These are phyloP conservation scores for Calonectria hawksworthii DNA, from an alignment of 2,329 filamentous ascomycete species.

Conservation along the genomic window DNA sequence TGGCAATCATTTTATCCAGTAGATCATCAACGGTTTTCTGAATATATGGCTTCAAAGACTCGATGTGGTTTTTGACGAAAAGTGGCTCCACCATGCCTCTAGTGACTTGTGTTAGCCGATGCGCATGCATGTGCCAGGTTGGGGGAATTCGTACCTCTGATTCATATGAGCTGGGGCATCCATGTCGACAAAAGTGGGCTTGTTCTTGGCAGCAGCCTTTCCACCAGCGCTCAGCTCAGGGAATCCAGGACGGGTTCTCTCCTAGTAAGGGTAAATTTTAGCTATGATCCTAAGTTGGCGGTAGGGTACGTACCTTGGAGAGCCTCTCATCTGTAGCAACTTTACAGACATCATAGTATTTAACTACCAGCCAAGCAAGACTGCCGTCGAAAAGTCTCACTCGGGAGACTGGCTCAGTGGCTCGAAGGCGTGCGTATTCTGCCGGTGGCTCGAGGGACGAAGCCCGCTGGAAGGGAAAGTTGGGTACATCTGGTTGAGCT, in stretches of 20 bases:
- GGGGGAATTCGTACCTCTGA: conserved; percentile 51
- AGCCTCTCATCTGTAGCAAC: conserved; percentile 61
- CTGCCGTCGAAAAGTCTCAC: conserved; percentile 63
- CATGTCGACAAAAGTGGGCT: conserved; percentile 66
- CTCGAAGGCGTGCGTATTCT: conserved; percentile 59
- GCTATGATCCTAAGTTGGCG: neutral
- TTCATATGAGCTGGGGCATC: conserved; percentile 62
- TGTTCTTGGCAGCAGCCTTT: conserved; percentile 62
- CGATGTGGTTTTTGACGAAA: conserved; percentile 56
- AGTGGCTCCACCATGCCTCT: conserved; percentile 62
- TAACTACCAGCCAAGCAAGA: conserved; percentile 62
- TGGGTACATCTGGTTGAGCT: conserved; percentile 15
- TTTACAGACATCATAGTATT: conserved; percentile 60
- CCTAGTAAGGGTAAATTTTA: conserved; percentile 37
- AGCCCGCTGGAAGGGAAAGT: conserved; percentile 39
- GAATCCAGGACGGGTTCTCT: conserved; percentile 59
- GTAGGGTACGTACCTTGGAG: conserved; percentile 54
- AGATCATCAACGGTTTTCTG: conserved; percentile 60
- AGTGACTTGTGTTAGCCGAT: neutral
- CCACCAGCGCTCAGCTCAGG: conserved; percentile 62
- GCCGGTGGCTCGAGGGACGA: conserved; percentile 54
- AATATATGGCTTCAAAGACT: conserved; percentile 59
- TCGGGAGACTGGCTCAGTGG: conserved; percentile 58
- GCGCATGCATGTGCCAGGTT: neutral
- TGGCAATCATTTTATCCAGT: conserved; percentile 54